Evolutionary conservation across 768 basidiomycete species (phyloP), one percentile per base, ranked within the genome.

Genomic region (Phylloporus sp.): DNA sequence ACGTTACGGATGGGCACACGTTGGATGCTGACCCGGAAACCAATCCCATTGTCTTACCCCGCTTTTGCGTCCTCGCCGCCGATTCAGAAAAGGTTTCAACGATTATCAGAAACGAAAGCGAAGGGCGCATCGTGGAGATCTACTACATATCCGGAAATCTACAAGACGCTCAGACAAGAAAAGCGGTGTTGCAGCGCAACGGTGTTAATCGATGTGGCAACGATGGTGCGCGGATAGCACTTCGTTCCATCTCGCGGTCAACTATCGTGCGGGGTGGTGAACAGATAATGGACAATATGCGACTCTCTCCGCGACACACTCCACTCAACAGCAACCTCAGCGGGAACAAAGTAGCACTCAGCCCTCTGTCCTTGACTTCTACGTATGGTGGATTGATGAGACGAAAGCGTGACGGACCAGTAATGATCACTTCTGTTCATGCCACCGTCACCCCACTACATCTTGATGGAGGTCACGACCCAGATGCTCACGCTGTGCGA

Each of bases 11-110:
- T 54, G 59, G 32, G 44, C 53, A 52, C 53, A 60, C 50, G 43
- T 50, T 53, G 28, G 70, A 70, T 8, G 31, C 47, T 26, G 71
- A 71, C 28, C 39, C 31, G n/a, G 76, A 76, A 49, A 67, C 72
- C 9, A 75, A 79, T 35, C 76, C 80, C n/a, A 68, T 89, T 38
- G 69, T 79, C 35, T 63, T 91, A 23, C 89, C 89, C 4, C 76
- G 78, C 13, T 88, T 91, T 59, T 81, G 79, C 16, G 78, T 90
- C 15, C 75, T 88, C 15, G 79, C 84, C 10, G 80, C 85, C 3
- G 84, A 91, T 59, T 69, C 72, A 8, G 86, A 91, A 64, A 72
- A 74, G 12, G 77, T 79, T 11, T 72, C 80, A 2, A 80, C 77
- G 31, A 69, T 76, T n/a, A 72, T 88, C 52, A 77, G 78, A 36